Evolutionary conservation across 305 asterid genomes (phyloP).

Genomic region (Withania somnifera): DNA sequence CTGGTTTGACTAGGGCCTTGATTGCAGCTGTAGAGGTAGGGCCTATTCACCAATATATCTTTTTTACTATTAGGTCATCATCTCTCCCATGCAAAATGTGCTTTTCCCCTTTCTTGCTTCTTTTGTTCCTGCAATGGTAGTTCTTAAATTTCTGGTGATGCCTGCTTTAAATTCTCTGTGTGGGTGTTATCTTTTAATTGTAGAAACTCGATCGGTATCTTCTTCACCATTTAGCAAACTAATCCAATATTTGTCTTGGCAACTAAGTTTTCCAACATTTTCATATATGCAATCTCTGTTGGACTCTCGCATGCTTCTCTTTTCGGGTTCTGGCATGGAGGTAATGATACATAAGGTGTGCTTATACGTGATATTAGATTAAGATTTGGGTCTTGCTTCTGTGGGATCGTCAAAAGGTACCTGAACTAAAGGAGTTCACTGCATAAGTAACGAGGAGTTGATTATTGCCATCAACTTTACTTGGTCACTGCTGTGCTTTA

Average conservation of each 20-base stretch:
- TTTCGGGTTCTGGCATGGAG: neutral
- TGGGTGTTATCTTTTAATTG: neutral
- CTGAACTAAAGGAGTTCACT: neutral
- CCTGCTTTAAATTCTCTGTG: neutral
- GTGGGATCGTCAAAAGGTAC: neutral
- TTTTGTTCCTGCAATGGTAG: neutral
- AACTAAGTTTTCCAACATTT: neutral
- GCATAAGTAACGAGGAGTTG: neutral
- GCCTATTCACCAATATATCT: neutral
- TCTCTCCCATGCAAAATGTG: neutral
- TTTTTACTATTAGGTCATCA: neutral
- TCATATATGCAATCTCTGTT: neutral
- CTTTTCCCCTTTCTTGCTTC: neutral
- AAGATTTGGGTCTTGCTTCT: neutral
- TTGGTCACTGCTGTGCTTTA: neutral
- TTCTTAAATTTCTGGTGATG: neutral
- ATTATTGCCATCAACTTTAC: neutral
- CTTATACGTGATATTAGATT: neutral
- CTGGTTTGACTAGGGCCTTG: slow-evolving; percentile 91
- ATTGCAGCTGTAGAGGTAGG: slow-evolving; percentile 93
- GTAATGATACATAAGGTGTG: neutral
- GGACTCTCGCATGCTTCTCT: neutral
- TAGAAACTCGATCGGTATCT: neutral
- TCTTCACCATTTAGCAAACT: neutral
- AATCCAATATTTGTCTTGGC: neutral